A percentile compares a stretch with the other conserved stretches of the same genome.
Conservation (phyloP, 2,329 filamentous ascomycete genomes). For the Trichoderma afroharzianum region DNA sequence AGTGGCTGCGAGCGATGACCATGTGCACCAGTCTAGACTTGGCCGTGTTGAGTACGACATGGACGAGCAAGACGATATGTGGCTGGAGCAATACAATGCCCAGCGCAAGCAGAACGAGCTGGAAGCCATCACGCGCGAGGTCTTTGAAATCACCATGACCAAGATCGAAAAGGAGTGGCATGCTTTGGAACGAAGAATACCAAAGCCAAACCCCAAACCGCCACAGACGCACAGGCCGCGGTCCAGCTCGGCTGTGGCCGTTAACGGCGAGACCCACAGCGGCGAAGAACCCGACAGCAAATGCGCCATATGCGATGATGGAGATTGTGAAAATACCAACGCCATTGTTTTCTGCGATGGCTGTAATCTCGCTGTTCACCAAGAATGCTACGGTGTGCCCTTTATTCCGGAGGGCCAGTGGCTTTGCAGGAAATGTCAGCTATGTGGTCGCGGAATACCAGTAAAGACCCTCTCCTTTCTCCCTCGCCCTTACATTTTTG, state of each 20-base stretch:
- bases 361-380: conserved; percentile 94
- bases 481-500: not conserved
- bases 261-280: conserved; percentile 80
- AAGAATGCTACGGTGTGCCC: conserved; percentile 97
- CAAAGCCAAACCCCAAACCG: conserved; percentile 93
- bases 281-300: conserved; percentile 96
- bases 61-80: conserved; percentile 98
- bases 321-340: conserved; percentile 99
- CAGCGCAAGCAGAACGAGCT: conserved; percentile 70
- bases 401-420: conserved; percentile 99
- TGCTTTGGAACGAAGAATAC: conserved; percentile 90
- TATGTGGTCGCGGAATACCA: conserved; percentile 87
- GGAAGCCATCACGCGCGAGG: conserved; percentile 82
- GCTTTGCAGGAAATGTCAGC: conserved; percentile 94
- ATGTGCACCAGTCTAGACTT: conserved; percentile 42
- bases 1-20: conserved; percentile 29
- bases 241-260: conserved; percentile 89
- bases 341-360: conserved; percentile 99
- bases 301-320: conserved; percentile 96
- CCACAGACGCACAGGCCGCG: conserved; percentile 90
- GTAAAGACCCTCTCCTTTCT: conserved; percentile 45
- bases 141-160: conserved; percentile 97
- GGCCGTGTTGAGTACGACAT: conserved; percentile 97
- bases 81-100: conserved; percentile 80
- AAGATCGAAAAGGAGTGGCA: conserved; percentile 99